Conservation (phyloP, 192 early-diverging fungal genomes). For the Coemansia aciculifera region DNA sequence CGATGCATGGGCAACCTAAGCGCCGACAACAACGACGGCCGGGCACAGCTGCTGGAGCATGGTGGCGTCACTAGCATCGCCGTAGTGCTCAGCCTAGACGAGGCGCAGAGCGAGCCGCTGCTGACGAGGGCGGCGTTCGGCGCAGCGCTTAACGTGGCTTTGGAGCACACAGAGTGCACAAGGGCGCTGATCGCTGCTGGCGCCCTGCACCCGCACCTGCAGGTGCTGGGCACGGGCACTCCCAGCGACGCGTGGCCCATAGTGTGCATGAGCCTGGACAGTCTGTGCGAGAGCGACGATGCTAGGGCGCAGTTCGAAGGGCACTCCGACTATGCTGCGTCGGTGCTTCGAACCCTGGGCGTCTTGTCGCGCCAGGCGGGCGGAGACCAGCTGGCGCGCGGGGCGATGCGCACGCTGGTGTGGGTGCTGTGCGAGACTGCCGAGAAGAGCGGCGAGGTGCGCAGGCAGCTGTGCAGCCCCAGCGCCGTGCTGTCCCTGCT, state of each 20-base stretch:
- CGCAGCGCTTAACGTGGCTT: conserved; percentile 38
- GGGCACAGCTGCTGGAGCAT: conserved; percentile 9
- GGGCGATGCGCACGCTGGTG: conserved; percentile 40
- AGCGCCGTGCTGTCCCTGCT: conserved; percentile 27
- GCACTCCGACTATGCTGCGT: conserved; percentile 11
- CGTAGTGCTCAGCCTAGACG: neutral
- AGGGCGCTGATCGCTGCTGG: conserved; percentile 19
- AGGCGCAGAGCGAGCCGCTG: conserved; percentile 21
- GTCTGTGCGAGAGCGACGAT: conserved; percentile 33
- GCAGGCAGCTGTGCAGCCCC: conserved; percentile 39
- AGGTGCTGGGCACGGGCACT: conserved; percentile 14
- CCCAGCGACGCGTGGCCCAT: conserved; percentile 18
- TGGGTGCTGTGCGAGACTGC: conserved; percentile 42
- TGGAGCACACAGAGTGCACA: conserved; percentile 24
- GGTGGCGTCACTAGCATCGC: conserved; percentile 16
- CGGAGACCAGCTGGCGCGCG: conserved; percentile 2
- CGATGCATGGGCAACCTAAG: conserved; percentile 49
- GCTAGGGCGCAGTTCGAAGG: conserved; percentile 20
- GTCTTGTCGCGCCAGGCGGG: conserved; percentile 9
- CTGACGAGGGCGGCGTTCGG: conserved; percentile 45
- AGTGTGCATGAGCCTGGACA: conserved; percentile 35
- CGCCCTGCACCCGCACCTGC: conserved; percentile 22
- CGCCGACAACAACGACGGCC: conserved; percentile 38
- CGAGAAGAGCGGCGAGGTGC: conserved; percentile 33
- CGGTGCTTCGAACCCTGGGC: conserved; percentile 14